Evolutionary conservation across 108 stramenopile species (phyloP), one percentile per base, ranked within the genome.

Genomic region (Conticribra weissflogii): DNA sequence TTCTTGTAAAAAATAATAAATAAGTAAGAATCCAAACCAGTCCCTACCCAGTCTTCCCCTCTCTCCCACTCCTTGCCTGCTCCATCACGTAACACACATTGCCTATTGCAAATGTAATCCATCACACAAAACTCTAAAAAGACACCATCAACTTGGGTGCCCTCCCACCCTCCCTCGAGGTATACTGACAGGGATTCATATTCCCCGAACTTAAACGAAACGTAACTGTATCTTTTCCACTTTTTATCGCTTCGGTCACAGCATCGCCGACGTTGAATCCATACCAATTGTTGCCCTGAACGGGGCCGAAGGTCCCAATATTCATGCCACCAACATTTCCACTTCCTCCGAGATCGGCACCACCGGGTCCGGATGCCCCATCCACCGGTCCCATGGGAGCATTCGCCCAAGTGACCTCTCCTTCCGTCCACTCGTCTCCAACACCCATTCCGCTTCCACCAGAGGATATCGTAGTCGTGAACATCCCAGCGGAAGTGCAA

Each of bases 121-220:
- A 14, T 45, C 16, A 45, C 44, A 45, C 16, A 45, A 51, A n/a
- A 16, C 29, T 59, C 28, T 58, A 71, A 60, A 60, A 71, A 15
- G 69, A 49, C 3, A 71, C 52, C 49, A 71, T 51, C 24, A 71
- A 71, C 33, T 71, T 71, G 9, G 69, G 69, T 17, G 59, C 69
- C 12, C 69, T 45, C 1, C 69, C 69, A 28, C 69, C 69, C 22
- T 71, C 49, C 33, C 59, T 59, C 4, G 45, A 48, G 1, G 69
- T 36, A 27, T 59, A 71, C 27, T 71, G 69, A 52, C 69, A 71
- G 3, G 69, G 59, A 24, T 61, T 32, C 15, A 41, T 50, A 41
- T 71, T 60, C 12, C 58, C 69, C 34, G 69, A 60, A 45, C 69
- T 71, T 31, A 71, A 47, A 50, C 69, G 54, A 36, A 71, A 71